phyloP scores from a whole-genome alignment of 2,329 filamentous ascomycete species.

The Paecilomyces formosus region DNA sequence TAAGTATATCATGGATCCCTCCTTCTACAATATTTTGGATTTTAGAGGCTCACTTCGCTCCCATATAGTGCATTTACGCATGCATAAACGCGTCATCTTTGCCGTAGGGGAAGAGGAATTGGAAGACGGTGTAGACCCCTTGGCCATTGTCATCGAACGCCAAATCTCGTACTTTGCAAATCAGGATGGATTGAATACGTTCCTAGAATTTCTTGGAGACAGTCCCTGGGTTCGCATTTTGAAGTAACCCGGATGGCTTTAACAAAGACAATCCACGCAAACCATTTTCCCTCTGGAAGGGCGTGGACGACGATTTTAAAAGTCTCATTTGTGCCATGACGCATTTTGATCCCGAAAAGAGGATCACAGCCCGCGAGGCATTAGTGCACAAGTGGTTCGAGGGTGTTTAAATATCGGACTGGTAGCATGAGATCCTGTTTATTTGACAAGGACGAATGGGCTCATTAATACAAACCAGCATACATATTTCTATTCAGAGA shows the following conservation, averaged over 20 bases:
- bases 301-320: conserved; percentile 24
- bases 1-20: conserved; percentile 7
- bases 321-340: conserved; percentile 22
- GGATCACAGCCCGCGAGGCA: conserved; percentile 25
- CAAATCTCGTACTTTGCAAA: conserved; percentile 45
- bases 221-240: conserved; percentile 34
- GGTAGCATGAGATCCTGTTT: neutral
- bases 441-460: too few relatives aligned
- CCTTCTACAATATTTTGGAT: neutral
- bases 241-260: conserved; percentile 34
- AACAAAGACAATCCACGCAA: conserved; percentile 33
- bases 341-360: conserved; percentile 23
- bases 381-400: conserved; percentile 21
- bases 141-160: conserved; percentile 36
- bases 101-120: conserved; percentile 28
- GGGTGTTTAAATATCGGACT: neutral
- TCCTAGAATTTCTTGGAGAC: conserved; percentile 36
- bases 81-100: conserved; percentile 36
- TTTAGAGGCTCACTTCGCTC: conserved; percentile 4
- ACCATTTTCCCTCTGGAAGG: conserved; percentile 36
- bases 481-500: too few relatives aligned
- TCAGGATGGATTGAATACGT: conserved; percentile 30
- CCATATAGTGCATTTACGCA: conserved; percentile 38
- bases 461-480: too few relatives aligned
- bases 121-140: conserved; percentile 24